A percentile compares a stretch with the other conserved stretches of the same genome.
Conservation (phyloP, 805 yeast species). For the Candida hispaniensis region DNA sequence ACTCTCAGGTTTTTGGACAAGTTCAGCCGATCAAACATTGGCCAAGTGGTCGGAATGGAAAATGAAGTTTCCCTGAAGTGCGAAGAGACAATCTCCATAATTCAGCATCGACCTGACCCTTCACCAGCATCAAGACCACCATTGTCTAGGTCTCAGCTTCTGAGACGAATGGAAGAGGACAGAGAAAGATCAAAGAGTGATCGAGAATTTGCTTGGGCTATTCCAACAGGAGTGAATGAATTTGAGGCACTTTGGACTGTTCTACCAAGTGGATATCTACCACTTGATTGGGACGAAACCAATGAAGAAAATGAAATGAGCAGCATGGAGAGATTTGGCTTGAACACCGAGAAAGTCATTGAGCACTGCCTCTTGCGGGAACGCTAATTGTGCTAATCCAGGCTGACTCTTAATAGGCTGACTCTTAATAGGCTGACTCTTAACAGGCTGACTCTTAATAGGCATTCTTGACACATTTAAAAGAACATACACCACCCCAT, state of each 20-base stretch:
- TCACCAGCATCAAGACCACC: constrained; percentile 6
- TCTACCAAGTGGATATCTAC: constrained; percentile 29
- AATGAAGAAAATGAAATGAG: constrained; percentile 42
- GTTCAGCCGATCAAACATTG: constrained; percentile 1
- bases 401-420: no score
- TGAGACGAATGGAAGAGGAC: constrained; percentile 82
- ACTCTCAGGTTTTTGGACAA: constrained; percentile 2
- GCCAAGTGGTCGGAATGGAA: constrained; percentile 5
- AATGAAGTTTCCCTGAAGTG: constrained; percentile 1
- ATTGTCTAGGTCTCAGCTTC: constrained; percentile 41
- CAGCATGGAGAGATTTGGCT: constrained; percentile 6
- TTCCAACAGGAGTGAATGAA: constrained; percentile 37
- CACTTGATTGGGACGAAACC: constrained; percentile 41
- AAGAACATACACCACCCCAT: no score
- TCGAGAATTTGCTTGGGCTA: constrained; percentile 73
- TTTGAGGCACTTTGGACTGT: constrained; percentile 38
- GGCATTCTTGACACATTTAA: no score
- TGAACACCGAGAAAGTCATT: no score
- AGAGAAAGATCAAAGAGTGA: constrained; percentile 75
- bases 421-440: no score
- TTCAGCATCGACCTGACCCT: constrained; percentile 1
- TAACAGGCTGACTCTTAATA: no score
- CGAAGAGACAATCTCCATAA: constrained; percentile 1
- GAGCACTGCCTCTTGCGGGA: no score
- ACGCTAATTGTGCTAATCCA: no score